Conservation (phyloP, 192 early-diverging fungal species). For the Phlyctochytrium bullatum region DNA sequence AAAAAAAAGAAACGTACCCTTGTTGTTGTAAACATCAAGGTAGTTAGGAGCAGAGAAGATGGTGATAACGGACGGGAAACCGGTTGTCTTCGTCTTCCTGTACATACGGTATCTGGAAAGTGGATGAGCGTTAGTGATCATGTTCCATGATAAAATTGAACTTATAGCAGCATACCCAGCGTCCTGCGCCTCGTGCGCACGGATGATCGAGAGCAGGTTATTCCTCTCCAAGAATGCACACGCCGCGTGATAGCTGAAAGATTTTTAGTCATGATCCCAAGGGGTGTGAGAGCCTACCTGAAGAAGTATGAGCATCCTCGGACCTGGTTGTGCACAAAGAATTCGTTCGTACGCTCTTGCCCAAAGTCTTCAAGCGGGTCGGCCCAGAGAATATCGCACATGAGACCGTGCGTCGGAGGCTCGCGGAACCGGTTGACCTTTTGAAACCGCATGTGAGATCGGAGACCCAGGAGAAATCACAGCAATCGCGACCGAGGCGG, state of each 20-base stretch:
- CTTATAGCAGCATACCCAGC: conserved; percentile 57
- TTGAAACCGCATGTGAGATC: neutral
- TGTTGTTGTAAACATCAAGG: conserved; percentile 98
- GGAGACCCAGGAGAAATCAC: neutral
- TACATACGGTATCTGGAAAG: conserved; percentile 83
- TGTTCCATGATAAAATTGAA: neutral
- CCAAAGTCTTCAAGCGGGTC: conserved; percentile 97
- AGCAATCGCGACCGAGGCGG: conserved; percentile 9
- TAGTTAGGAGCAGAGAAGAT: conserved; percentile 99
- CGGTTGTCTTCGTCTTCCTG: conserved; percentile 86
- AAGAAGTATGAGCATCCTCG: conserved; percentile 96
- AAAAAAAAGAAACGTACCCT: conserved; percentile 46
- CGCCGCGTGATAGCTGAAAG: conserved; percentile 81
- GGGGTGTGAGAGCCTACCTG: conserved; percentile 46
- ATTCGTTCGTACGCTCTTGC: conserved; percentile 86
- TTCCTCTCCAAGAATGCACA: conserved; percentile 94
- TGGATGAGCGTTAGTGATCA: neutral
- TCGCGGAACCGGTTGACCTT: conserved; percentile 90
- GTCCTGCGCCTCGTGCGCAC: conserved; percentile 97
- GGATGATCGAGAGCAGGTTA: conserved; percentile 89
- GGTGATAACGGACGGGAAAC: conserved; percentile 95
- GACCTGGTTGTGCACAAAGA: conserved; percentile 89
- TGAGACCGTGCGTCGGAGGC: conserved; percentile 88
- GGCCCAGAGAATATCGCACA: conserved; percentile 95
- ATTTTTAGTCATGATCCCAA: neutral